phyloP scores from a whole-genome alignment of 2,329 filamentous ascomycete species.

The Talaromyces sp. region DNA sequence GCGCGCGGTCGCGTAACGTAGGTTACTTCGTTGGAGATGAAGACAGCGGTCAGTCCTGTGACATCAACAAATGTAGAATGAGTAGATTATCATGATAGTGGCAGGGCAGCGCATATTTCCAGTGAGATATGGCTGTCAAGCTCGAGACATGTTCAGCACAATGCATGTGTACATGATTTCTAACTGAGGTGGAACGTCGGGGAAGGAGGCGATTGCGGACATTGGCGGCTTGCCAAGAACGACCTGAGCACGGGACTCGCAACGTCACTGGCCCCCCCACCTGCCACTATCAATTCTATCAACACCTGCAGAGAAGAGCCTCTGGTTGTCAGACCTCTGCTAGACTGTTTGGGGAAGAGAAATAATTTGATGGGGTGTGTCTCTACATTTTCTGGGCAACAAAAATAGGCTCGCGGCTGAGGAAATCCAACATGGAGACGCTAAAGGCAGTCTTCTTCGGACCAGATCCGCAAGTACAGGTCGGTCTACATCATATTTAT shows the following conservation, averaged over 20 bases:
- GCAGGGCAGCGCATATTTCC: background rate
- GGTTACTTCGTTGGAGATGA: background rate
- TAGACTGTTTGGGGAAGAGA: background rate
- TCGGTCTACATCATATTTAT: slow-evolving; percentile 41
- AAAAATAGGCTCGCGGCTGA: background rate
- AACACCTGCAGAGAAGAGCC: background rate
- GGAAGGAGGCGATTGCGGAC: background rate
- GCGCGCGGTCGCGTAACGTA: background rate
- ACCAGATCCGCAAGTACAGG: slow-evolving; percentile 33
- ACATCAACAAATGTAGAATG: background rate
- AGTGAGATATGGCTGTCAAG: background rate
- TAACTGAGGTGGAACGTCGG: background rate
- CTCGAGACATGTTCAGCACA: background rate
- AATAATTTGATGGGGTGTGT: background rate
- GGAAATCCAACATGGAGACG: slow-evolving; percentile 66
- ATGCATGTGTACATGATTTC: background rate
- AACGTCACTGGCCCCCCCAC: slow-evolving; percentile 12
- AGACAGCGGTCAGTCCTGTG: background rate
- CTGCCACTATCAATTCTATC: background rate
- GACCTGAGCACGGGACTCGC: slow-evolving; percentile 3
- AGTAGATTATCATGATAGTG: background rate
- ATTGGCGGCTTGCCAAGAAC: slow-evolving; percentile 1
- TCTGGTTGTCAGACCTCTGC: background rate
- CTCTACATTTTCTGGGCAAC: background rate
- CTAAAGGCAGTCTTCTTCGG: slow-evolving; percentile 61